Evolutionary conservation across 768 basidiomycete species (phyloP), one percentile per base, ranked within the genome.

Genomic region (Neoboletus brunneissimus): DNA sequence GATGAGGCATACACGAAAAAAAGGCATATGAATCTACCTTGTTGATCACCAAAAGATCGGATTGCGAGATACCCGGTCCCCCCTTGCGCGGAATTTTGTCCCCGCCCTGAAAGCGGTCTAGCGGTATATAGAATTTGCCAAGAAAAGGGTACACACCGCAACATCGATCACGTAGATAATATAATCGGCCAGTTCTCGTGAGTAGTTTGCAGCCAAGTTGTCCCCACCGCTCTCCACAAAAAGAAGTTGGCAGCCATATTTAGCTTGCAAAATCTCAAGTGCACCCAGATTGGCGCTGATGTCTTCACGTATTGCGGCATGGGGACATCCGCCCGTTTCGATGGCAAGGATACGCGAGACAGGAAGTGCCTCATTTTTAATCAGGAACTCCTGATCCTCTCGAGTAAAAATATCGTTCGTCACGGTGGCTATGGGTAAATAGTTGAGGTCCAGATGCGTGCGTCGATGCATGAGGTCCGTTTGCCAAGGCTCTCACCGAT

Each of bases 331-430:
- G 18, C 94, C 95, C 0, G 96, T 99, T 75, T 99, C 97, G 58
- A 99, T 98, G 1, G 96, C 95, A 20, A 91, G 83, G 64, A 99
- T 98, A 32, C 93, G 91, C 25, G 81, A 80, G 4, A 85, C 72
- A 0, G 91, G 88, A 7, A 99, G 83, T 0, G 96, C 96, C 55
- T 88, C 82, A 74, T 98, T 92, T 66, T 83, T 87, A 67, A 99
- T 96, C 37, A 99, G 77, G 73, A 99, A 99, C 66, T 98, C 96
- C 71, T 97, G 94, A 67, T 98, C 96, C 71, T 98, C 96, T 22
- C 89, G 82, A 35, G 96, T 99, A 75, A 99, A 99, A 70, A 99
- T 99, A 73, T 99, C 96, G 73, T 99, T 99, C n/a, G 96, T 99
- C 15, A 96, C 93, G 2, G 93, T 94, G 34, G 92, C 95, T 94